Percentiles rank a stretch among this genome's conserved stretches.
Evolutionary conservation across 1,284 basidiomycete species (phyloP).

Genomic region (Puccinia coronata): DNA sequence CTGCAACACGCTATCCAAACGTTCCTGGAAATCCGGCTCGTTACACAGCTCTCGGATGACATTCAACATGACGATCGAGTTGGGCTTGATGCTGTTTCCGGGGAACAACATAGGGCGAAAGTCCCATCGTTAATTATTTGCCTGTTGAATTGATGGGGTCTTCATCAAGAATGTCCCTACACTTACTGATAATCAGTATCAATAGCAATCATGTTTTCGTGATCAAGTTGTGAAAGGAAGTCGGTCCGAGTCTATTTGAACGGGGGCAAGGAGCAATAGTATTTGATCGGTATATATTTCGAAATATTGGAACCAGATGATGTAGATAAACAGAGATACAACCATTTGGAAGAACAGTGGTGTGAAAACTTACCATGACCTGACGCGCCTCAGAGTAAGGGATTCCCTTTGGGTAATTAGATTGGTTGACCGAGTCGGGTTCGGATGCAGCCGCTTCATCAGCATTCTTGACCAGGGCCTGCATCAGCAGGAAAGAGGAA

Average conservation of each 20-base stretch:
- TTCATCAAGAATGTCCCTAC: too few species aligned
- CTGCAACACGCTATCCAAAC: conserved; percentile 41
- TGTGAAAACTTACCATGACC: conserved; percentile 33
- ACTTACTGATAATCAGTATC: conserved; percentile 49
- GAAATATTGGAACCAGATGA: neutral
- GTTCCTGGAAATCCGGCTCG: conserved; percentile 43
- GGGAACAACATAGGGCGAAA: too few species aligned
- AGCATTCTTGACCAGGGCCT: conserved; percentile 38
- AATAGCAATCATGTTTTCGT: conserved; percentile 48
- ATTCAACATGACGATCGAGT: conserved; percentile 45
- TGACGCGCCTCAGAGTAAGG: conserved; percentile 37
- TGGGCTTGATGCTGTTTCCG: conserved; percentile 35
- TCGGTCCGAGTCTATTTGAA: conserved; percentile 39
- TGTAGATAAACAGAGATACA: neutral
- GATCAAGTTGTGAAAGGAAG: conserved; percentile 46
- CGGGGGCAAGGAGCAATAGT: neutral
- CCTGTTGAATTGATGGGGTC: too few species aligned
- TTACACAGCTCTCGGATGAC: conserved; percentile 43
- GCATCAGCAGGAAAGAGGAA: conserved; percentile 43
- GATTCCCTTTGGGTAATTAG: conserved; percentile 28
- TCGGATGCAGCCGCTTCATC: conserved; percentile 21
- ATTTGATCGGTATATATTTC: too few species aligned
- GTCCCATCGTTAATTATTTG: too few species aligned
- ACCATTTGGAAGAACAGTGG: neutral
- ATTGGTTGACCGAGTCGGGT: conserved; percentile 2